Conservation (phyloP, 2,329 filamentous ascomycete species). For the Zalaria sp. region DNA sequence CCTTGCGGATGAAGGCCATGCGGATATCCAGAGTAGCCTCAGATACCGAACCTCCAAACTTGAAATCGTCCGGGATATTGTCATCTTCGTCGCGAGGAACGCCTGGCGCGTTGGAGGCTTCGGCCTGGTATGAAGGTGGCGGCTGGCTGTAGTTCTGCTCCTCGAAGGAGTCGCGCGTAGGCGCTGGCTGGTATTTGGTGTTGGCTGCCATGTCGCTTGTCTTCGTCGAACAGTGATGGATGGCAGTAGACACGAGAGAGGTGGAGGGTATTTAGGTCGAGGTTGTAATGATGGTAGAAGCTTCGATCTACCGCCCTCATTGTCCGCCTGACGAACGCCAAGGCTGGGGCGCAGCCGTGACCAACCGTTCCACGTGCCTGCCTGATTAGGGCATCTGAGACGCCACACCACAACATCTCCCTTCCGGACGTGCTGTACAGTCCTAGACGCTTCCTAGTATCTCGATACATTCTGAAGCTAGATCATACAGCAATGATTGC, state of each 20-base stretch:
- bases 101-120: conserved; percentile 43
- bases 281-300: background rate
- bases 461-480: no score
- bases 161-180: conserved; percentile 76
- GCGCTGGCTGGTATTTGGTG: conserved; percentile 69
- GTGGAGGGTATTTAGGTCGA: background rate
- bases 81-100: conserved; percentile 63
- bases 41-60: conserved; percentile 88
- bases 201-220: conserved; percentile 49
- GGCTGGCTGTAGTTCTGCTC: conserved; percentile 56
- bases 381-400: no score
- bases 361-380: no score
- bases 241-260: background rate
- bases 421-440: no score
- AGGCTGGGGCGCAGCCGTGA: no score
- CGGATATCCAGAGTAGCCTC: conserved; percentile 92
- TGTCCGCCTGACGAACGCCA: background rate
- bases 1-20: conserved; percentile 9
- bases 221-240: background rate
- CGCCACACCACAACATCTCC: no score
- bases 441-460: no score
- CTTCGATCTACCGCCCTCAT: background rate
- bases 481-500: no score
- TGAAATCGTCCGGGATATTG: conserved; percentile 94
- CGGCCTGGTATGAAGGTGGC: conserved; percentile 67